A percentile compares a stretch with the other conserved stretches of the same genome.
Conservation (phyloP, 805 yeast genomes). For the Wickerhamomyces chaumierensis region DNA sequence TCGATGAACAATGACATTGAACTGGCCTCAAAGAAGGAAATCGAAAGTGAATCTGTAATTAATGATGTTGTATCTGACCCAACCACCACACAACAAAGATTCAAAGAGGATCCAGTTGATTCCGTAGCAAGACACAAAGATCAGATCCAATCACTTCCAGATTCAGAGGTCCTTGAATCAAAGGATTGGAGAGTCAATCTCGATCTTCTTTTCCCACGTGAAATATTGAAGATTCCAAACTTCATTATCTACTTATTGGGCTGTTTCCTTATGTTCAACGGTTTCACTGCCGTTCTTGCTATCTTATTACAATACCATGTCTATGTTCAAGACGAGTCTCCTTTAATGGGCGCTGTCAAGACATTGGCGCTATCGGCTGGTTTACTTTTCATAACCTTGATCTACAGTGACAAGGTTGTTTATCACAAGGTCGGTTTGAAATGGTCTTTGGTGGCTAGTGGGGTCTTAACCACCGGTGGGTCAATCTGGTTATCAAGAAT, state of each 20-base stretch:
- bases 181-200: background rate
- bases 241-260: background rate
- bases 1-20: too few species aligned
- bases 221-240: background rate
- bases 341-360: slow-evolving; percentile 26
- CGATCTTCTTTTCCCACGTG: background rate
- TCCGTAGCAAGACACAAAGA: too few species aligned
- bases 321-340: slow-evolving; percentile 17
- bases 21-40: too few species aligned
- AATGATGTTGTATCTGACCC: too few species aligned
- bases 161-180: too few species aligned
- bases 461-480: slow-evolving; percentile 9
- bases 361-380: slow-evolving; percentile 24
- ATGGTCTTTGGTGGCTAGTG: slow-evolving; percentile 8
- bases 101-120: too few species aligned
- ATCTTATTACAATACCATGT: slow-evolving; percentile 15
- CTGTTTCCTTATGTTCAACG: background rate
- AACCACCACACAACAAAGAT: too few species aligned
- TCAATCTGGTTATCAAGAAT: slow-evolving; percentile 17
- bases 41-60: too few species aligned
- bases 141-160: too few species aligned
- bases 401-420: slow-evolving; percentile 14
- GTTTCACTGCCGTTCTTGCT: background rate
- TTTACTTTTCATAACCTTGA: slow-evolving; percentile 16
- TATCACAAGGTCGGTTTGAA: slow-evolving; percentile 16